phyloP scores from a whole-genome alignment of 345 rosid genomes.

The Nasturtium officinale region DNA sequence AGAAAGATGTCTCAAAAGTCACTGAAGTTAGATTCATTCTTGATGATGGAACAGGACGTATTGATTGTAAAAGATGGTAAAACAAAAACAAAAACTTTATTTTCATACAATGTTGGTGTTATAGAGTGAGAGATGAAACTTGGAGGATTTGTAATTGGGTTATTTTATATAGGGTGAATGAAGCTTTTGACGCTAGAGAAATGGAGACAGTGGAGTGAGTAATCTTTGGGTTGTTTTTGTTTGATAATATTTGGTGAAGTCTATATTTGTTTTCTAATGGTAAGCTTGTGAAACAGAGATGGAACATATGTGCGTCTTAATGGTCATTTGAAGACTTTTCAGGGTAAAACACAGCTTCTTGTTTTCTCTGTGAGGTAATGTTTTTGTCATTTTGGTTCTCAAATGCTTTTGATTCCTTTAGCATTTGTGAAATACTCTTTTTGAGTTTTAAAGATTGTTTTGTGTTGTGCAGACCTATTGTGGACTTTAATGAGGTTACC shows the following conservation, averaged over 20 bases:
- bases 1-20: slow-evolving; percentile 59
- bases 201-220: slow-evolving; percentile 71
- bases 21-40: slow-evolving; percentile 69
- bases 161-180: slow-evolving; percentile 66
- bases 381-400: background rate
- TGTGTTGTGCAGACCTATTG: slow-evolving; percentile 65
- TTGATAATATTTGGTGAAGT: background rate
- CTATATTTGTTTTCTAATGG: slow-evolving; percentile 11
- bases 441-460: background rate
- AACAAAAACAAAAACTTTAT: background rate
- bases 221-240: background rate
- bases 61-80: slow-evolving; percentile 84
- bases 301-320: slow-evolving; percentile 73
- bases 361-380: slow-evolving; percentile 83
- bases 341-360: slow-evolving; percentile 62
- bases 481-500: slow-evolving; percentile 78
- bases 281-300: slow-evolving; percentile 52
- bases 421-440: background rate
- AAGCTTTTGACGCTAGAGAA: slow-evolving; percentile 61
- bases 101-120: background rate
- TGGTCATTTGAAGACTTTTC: slow-evolving; percentile 79
- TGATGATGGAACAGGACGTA: slow-evolving; percentile 90
- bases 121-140: background rate
- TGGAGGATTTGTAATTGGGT: background rate
- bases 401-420: background rate